Conservation (phyloP, 1,139 yeast genomes). For the Kluyveromyces sp. region DNA sequence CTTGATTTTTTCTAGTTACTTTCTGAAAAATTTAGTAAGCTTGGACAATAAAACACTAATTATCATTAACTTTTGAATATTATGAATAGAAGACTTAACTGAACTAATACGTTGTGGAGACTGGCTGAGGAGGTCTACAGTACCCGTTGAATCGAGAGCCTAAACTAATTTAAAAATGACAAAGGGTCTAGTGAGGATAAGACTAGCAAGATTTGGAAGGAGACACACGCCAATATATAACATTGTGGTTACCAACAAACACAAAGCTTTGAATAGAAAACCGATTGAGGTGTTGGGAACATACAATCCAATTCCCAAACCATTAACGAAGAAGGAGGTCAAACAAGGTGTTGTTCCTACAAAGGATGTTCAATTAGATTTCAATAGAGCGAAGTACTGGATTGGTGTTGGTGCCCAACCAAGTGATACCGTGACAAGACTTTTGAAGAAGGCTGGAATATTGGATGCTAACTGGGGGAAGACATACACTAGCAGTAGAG, state of each 20-base stretch:
- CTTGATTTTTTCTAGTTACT: too few relatives aligned
- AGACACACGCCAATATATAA: constrained; percentile 81
- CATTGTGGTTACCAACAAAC: constrained; percentile 76
- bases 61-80: too few relatives aligned
- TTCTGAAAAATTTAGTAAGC: too few relatives aligned
- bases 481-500: constrained; percentile 10
- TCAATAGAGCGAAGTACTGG: constrained; percentile 94
- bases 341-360: constrained; percentile 52
- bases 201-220: constrained; percentile 91
- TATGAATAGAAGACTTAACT: too few relatives aligned
- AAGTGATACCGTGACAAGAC: constrained; percentile 67
- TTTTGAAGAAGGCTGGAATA: constrained; percentile 73
- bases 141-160: too few relatives aligned
- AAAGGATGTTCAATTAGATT: constrained; percentile 77
- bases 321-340: constrained; percentile 50
- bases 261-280: constrained; percentile 63
- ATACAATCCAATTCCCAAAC: constrained; percentile 75
- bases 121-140: too few relatives aligned
- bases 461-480: constrained; percentile 64
- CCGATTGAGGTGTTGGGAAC: constrained; percentile 97
- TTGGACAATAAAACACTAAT: too few relatives aligned
- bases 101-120: too few relatives aligned
- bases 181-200: constrained; percentile 52
- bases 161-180: constrained; percentile 25
- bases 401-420: constrained; percentile 98